A percentile compares a stretch with the other conserved stretches of the same genome.
Conservation (phyloP, 805 yeast species). For the Lipomyces yamanashiensis region DNA sequence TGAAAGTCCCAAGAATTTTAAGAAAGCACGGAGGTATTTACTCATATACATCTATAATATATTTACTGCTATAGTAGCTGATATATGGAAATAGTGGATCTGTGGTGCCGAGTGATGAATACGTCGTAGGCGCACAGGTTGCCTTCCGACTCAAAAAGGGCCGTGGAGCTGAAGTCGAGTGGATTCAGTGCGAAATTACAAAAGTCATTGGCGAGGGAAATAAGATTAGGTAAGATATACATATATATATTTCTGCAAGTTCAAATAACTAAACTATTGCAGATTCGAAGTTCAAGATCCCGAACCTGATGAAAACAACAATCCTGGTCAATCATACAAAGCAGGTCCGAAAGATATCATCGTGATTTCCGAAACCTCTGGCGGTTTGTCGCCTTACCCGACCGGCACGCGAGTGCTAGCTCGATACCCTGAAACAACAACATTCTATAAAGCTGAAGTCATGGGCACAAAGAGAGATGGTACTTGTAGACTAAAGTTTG, state of each 20-base stretch:
- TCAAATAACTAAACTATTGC: slow-evolving; percentile 24
- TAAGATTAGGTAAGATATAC: slow-evolving; percentile 40
- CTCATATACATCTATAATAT: neutral
- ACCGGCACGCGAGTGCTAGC: slow-evolving; percentile 85
- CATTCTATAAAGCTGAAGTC: slow-evolving; percentile 94
- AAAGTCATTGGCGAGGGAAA: slow-evolving; percentile 75
- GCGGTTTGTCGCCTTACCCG: slow-evolving; percentile 59
- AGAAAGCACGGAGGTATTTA: slow-evolving; percentile 31
- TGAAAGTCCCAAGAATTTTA: slow-evolving; percentile 28
- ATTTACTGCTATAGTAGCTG: neutral
- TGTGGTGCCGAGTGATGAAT: slow-evolving; percentile 20
- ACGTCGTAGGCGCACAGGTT: slow-evolving; percentile 68
- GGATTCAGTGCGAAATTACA: slow-evolving; percentile 94
- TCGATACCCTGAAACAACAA: slow-evolving; percentile 95
- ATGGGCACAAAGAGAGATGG: slow-evolving; percentile 77
- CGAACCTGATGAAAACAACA: slow-evolving; percentile 92
- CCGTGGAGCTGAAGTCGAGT: slow-evolving; percentile 77
- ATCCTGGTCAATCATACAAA: slow-evolving; percentile 83
- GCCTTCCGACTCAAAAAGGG: slow-evolving; percentile 73
- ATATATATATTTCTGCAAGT: neutral
- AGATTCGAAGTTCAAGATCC: slow-evolving; percentile 94
- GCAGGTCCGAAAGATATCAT: slow-evolving; percentile 81
- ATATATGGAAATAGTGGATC: slow-evolving; percentile 17
- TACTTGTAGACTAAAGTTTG: slow-evolving; percentile 78
- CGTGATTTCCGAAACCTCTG: slow-evolving; percentile 63